Base-by-base conservation (phyloP, 129 eudicot species). In the Silybum marianum region DNA sequence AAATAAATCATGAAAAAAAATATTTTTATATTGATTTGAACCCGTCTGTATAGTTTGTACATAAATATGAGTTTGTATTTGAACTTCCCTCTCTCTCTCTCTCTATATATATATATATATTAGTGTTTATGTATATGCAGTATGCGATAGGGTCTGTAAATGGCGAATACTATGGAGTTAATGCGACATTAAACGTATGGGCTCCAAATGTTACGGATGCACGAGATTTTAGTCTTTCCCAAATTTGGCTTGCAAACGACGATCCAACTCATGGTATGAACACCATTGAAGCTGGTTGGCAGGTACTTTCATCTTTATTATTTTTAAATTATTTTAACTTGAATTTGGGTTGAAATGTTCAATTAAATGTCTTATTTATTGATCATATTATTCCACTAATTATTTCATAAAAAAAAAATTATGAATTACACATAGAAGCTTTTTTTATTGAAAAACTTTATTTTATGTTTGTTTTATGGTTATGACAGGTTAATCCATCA, bases 221-320 rank as follows among this genome's bases (percentile, higher is more conserved):
- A 81, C 78, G 98, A 92, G 32, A n/a, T n/a, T 92, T 95, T 78
- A 92, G 97, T 82, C 76, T 92, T 75, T 92, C 98, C 46, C 97
- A 92, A 81, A 71, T 95, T 70, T 92, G 98, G 98, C 91, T 92
- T 25, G 85, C 86, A 6, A 78, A 86, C 69, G 96, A 93, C 12
- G 82, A 88, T 11, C 87, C 90, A 86, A 88, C 84, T 6, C 82
- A 80, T 84, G 89, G 82, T 76, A 86, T 82, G 23, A 90, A 94
- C 83, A 90, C 94, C 69, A 83, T 95, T 85, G 96, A 92, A 95
- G 97, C 96, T 85, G 98, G 98, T 76, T 95, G 98, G 98, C 97
- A 92, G 90, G 98, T 74, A 90, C 12, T n/a, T 24, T 24, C 74
- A 70, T 14, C 25, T 72, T 9, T 23, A n/a, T n/a, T n/a, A n/a